Evolutionary conservation across 495 filamentous ascomycete genomes (phyloP).

Genomic region (Neurospora sp.): DNA sequence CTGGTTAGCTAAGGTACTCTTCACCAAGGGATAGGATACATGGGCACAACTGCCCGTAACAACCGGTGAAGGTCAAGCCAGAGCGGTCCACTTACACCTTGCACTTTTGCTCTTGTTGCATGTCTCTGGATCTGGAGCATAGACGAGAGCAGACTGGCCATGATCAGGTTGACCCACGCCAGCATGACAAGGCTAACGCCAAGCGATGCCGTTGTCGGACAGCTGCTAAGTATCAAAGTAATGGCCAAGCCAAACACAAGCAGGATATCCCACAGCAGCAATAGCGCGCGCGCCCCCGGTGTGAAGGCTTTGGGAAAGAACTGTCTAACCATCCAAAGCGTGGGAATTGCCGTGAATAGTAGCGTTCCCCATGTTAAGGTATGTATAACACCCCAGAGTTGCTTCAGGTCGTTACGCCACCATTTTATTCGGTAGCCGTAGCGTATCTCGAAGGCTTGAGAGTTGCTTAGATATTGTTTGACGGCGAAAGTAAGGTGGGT

Average conservation of each 20-base stretch:
- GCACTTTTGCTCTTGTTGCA: neutral
- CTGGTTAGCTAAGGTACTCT: neutral
- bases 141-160: neutral
- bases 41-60: too few species aligned
- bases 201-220: neutral
- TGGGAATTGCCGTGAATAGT: neutral
- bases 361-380: neutral
- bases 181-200: neutral
- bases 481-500: neutral
- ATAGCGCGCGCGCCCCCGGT: neutral
- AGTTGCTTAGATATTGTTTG: too few species aligned
- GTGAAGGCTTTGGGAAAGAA: neutral
- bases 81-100: neutral
- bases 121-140: neutral
- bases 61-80: neutral
- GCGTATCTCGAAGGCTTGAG: too few species aligned
- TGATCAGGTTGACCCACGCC: neutral
- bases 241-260: neutral
- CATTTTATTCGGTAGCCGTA: too few species aligned
- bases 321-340: neutral
- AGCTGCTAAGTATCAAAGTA: neutral
- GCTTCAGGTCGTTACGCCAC: too few species aligned
- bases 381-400: fast-evolving
- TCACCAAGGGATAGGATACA: neutral
- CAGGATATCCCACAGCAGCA: neutral